Evolutionary conservation across 1,284 basidiomycete species (phyloP).

Genomic region (Naganishia albida): DNA sequence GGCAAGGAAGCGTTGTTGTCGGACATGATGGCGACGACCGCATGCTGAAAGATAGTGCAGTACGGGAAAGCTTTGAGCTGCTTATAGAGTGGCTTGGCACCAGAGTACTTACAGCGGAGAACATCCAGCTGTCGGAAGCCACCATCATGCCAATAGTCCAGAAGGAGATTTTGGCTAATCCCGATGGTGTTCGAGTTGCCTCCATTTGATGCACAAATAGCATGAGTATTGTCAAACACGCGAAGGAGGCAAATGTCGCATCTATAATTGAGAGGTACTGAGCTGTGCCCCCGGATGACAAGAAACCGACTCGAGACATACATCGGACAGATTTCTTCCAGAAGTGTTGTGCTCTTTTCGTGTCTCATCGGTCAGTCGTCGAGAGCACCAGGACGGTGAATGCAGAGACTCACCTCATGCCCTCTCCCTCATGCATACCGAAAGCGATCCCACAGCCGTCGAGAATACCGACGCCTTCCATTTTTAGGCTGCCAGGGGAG

Average conservation of each 20-base stretch:
- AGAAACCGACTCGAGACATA: constrained; percentile 52
- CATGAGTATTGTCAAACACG: constrained; percentile 68
- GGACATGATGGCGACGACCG: constrained; percentile 77
- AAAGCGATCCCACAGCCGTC: constrained; percentile 73
- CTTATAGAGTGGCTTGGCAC: background rate
- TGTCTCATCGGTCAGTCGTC: constrained; percentile 48
- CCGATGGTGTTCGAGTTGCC: constrained; percentile 72
- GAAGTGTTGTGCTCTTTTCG: constrained; percentile 59
- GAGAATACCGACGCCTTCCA: constrained; percentile 52
- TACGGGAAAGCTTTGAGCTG: background rate
- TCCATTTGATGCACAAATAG: constrained; percentile 73
- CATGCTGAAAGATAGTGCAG: constrained; percentile 56
- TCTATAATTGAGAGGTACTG: constrained; percentile 57
- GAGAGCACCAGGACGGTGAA: constrained; percentile 6
- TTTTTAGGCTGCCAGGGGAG: constrained; percentile 44
- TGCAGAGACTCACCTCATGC: constrained; percentile 60
- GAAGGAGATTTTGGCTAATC: constrained; percentile 72
- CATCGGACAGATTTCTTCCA: constrained; percentile 79
- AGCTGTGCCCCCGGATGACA: no score
- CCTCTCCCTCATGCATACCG: constrained; percentile 65
- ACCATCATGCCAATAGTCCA: constrained; percentile 78
- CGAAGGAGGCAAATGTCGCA: constrained; percentile 66
- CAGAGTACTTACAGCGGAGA: constrained; percentile 62
- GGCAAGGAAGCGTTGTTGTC: constrained; percentile 76
- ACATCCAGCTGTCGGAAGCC: constrained; percentile 74